Percentiles rank a stretch among this genome's conserved stretches.
Evolutionary conservation across 768 basidiomycete genomes (phyloP).

Genomic region (Omphalotus guepiniiformis): DNA sequence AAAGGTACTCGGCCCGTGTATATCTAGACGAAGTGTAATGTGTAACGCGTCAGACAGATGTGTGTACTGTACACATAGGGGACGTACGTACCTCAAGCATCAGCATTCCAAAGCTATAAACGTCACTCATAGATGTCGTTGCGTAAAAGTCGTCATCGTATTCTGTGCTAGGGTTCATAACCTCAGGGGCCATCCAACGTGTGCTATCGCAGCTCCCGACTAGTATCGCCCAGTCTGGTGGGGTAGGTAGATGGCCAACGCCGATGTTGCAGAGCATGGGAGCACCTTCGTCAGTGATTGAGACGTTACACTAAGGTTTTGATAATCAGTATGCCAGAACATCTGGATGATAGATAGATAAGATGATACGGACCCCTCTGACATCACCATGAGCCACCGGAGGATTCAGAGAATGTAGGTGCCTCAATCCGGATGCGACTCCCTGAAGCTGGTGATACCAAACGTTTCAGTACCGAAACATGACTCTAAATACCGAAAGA

Average conservation of each 20-base stretch:
- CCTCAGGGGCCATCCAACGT: conserved; percentile 12
- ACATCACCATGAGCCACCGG: conserved; percentile 10
- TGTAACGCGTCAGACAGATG: no score
- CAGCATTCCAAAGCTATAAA: conserved; percentile 12
- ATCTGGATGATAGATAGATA: not conserved
- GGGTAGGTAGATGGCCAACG: not conserved
- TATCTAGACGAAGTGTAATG: not conserved
- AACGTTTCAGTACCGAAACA: not conserved
- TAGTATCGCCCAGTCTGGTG: conserved; percentile 10
- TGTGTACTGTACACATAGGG: not conserved
- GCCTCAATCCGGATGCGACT: conserved; percentile 4
- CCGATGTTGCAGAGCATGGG: conserved; percentile 9
- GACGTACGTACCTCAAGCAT: conserved; percentile 7
- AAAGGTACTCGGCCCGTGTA: conserved; percentile 9
- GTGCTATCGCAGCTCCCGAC: conserved; percentile 1
- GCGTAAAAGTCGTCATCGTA: not conserved
- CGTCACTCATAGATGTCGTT: conserved; percentile 5
- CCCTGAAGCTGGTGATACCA: conserved; percentile 3
- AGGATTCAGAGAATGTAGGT: conserved; percentile 7
- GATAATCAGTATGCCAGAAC: not conserved
- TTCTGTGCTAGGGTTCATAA: conserved; percentile 4
- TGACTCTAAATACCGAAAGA: not conserved
- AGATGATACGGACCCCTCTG: conserved; percentile 8
- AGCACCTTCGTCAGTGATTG: conserved; percentile 1
- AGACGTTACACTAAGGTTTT: conserved; percentile 8